These are phyloP conservation scores for Aspergillus sclerotioniger DNA, from an alignment of 495 filamentous ascomycete genomes.

Conservation along the genomic window DNA sequence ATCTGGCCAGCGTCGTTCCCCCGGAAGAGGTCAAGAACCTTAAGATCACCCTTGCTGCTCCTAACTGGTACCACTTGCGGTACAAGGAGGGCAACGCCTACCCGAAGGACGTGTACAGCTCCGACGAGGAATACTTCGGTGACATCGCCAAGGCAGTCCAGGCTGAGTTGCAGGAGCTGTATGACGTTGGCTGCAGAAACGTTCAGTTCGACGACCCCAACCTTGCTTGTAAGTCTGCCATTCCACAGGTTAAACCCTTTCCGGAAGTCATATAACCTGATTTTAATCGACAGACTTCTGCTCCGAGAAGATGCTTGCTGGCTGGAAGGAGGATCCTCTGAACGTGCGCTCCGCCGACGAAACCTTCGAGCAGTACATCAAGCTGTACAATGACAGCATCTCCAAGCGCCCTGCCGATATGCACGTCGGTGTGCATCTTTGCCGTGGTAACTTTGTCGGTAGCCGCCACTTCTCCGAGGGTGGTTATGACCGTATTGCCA, in stretches of 20 bases:
- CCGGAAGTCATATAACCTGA: slow-evolving; percentile 8
- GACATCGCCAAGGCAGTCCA: slow-evolving; percentile 75
- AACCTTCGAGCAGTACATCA: slow-evolving; percentile 71
- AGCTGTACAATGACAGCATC: slow-evolving; percentile 73
- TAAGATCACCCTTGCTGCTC: slow-evolving; percentile 72
- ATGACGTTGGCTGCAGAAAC: slow-evolving; percentile 66
- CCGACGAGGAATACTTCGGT: slow-evolving; percentile 68
- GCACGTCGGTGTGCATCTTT: slow-evolving; percentile 75
- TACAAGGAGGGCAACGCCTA: slow-evolving; percentile 70
- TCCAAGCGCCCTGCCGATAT: slow-evolving; percentile 62
- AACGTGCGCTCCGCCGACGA: slow-evolving; percentile 60
- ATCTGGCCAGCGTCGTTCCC: slow-evolving; percentile 61
- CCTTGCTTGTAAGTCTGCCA: slow-evolving; percentile 59
- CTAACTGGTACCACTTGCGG: slow-evolving; percentile 72
- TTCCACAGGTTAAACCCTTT: background rate
- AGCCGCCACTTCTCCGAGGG: slow-evolving; percentile 78
- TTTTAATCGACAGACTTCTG: slow-evolving; percentile 60
- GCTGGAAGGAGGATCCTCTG: slow-evolving; percentile 57
- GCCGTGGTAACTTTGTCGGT: slow-evolving; percentile 78
- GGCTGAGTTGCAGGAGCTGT: slow-evolving; percentile 62
- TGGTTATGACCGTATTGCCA: slow-evolving; percentile 76
- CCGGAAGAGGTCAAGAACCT: slow-evolving; percentile 59
- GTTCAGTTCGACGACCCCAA: slow-evolving; percentile 77
- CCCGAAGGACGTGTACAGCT: slow-evolving; percentile 60
- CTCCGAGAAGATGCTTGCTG: slow-evolving; percentile 68